Base-by-base conservation (phyloP, 2,329 filamentous ascomycete genomes). In the Hirsutella thompsonii region DNA sequence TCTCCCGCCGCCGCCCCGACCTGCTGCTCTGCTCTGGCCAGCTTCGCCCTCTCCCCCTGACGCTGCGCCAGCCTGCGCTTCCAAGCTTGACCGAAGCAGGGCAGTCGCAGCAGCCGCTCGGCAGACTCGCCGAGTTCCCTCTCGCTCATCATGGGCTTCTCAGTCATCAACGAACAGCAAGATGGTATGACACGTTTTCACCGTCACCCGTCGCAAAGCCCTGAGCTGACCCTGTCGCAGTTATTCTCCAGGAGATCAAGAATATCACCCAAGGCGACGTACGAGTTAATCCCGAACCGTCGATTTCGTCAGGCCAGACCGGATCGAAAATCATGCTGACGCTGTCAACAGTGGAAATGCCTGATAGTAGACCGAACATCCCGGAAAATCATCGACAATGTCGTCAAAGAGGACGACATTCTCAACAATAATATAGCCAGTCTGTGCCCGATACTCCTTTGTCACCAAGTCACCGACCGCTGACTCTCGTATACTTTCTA, bases 371-470 rank as follows among this genome's bases (percentile, higher is more conserved):
- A 98, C 64, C 80, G 85, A 51, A 72, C 70, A 42, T 89, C 86
- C 58, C 81, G 81, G 59, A 89, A 83, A 61, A 75, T 98, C 52
- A 74, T 98, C 53, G 82, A 94, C 64, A 94, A 90, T 69, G 83
- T 86, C 37, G 77, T 90, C 58, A 90, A 87, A 55, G 84, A 95
- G 68, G 90, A 98, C 76, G 87, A 95, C 55, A 93, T 98, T 50
- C 81, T 98, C 64, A 93, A 94, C 59, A 79, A 88, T 64, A 94
- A 94, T 60, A 85, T 98, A 62, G 90, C 89, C 51, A 94, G 89
- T 94, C 73, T 58, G 81, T 58, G 37, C 26, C 38, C 35, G 23
- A 26, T 26, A 11, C 46, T n/a, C 46, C 38, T 43, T 41, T 40
- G 8, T 11, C 13, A 4, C 18, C 30, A 5, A 16, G 3, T 20